Conservation (phyloP, 2,329 filamentous ascomycete species). For the Talaromyces albobiverticillius region DNA sequence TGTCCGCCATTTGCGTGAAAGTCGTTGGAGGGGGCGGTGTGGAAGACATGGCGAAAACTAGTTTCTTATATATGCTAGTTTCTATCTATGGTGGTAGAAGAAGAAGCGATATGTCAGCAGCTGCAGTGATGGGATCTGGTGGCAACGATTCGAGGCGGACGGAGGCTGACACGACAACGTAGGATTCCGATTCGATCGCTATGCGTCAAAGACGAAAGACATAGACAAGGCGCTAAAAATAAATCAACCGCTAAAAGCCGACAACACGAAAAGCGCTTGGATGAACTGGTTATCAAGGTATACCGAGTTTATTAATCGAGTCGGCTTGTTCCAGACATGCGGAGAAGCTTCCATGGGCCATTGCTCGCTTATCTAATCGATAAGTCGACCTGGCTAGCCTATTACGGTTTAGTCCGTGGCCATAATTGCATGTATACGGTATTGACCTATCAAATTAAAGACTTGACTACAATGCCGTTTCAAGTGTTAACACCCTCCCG, state of each 20-base stretch:
- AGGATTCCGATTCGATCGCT: no score
- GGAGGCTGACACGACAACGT: no score
- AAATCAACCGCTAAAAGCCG: not conserved
- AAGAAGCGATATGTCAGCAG: constrained; percentile 1
- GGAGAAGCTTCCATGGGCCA: constrained; percentile 15
- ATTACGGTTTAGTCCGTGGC: not conserved
- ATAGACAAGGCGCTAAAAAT: no score
- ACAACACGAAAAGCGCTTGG: no score
- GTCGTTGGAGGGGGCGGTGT: constrained; percentile 17
- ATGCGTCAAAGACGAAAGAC: no score
- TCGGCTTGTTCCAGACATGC: constrained; percentile 13
- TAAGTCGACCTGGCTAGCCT: not conserved
- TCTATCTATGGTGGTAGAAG: no score
- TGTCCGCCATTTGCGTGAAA: constrained; percentile 45
- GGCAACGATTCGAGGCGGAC: no score
- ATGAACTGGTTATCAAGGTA: no score
- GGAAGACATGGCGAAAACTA: constrained; percentile 17
- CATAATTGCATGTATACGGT: not conserved
- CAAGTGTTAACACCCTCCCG: no score
- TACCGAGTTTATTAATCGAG: no score
- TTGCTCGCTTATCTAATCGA: constrained; percentile 14
- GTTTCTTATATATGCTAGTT: not conserved
- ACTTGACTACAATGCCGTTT: no score
- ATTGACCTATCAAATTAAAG: not conserved
- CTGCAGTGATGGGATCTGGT: not conserved